Conservation (phyloP, 768 basidiomycete species). For the Rhodotorula graminis region DNA sequence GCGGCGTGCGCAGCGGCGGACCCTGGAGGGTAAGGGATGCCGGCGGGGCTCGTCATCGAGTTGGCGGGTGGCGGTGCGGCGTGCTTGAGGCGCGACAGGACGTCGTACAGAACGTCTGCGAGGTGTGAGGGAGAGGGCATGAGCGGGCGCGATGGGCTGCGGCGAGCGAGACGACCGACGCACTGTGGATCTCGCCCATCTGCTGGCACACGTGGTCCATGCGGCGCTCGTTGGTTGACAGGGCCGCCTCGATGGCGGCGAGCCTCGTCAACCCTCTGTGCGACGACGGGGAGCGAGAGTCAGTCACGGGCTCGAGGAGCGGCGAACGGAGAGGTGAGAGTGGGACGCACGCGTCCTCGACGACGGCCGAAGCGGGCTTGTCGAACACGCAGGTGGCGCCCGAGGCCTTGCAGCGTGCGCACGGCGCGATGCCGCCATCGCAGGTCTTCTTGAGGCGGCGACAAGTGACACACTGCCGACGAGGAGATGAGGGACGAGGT, state of each 20-base stretch:
- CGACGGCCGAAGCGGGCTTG: background rate
- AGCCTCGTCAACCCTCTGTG: background rate
- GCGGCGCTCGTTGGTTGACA: constrained; percentile 14
- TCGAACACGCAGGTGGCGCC: background rate
- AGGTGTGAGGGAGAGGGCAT: no score
- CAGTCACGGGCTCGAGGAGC: background rate
- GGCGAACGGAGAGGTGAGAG: no score
- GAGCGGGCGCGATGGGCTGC: no score
- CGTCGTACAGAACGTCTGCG: constrained; percentile 2
- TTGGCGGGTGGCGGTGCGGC: background rate
- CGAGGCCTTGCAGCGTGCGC: background rate
- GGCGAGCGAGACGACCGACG: background rate
- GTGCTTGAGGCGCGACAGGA: background rate
- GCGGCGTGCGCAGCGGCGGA: background rate
- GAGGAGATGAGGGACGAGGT: no score
- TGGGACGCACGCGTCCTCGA: constrained; percentile 1
- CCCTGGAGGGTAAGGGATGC: background rate
- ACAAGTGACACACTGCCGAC: background rate
- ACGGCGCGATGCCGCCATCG: constrained; percentile 3
- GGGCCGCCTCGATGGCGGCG: background rate
- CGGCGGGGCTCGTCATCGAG: background rate
- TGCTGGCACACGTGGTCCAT: constrained; percentile 9
- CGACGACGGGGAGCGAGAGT: background rate
- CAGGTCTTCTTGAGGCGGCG: constrained; percentile 5
- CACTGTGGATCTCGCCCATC: constrained; percentile 13